phyloP scores from a whole-genome alignment of 768 basidiomycete species.

The Podaxis sp. region DNA sequence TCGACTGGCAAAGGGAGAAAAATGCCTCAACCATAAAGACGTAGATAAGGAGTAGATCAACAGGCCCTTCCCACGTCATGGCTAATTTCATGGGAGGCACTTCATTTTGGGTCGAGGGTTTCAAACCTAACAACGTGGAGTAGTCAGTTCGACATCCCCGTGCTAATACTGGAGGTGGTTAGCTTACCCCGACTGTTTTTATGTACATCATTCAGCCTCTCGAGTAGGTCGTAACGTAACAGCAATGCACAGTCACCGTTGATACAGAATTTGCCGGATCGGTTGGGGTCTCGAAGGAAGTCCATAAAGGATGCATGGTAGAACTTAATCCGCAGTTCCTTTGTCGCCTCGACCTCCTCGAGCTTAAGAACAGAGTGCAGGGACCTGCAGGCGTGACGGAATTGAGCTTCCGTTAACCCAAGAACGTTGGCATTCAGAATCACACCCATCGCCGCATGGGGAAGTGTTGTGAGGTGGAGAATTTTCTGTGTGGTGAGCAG shows the following conservation, averaged over 20 bases:
- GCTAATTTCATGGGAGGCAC: neutral
- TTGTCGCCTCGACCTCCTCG: neutral
- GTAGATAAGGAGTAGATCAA: neutral
- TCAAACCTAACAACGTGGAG: neutral
- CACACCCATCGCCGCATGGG: neutral
- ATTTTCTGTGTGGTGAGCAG: neutral
- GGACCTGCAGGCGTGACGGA: neutral
- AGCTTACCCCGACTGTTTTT: neutral
- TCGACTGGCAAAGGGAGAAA: neutral
- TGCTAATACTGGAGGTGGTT: neutral
- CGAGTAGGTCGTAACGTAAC: neutral
- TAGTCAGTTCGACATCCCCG: neutral
- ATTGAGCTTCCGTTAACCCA: neutral
- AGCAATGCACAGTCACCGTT: neutral
- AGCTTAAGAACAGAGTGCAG: neutral
- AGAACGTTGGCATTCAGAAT: neutral
- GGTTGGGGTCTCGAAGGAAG: neutral
- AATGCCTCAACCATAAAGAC: neutral
- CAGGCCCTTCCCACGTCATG: neutral
- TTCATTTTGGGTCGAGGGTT: neutral
- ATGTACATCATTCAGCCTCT: neutral
- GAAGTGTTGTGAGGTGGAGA: neutral
- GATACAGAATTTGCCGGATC: neutral
- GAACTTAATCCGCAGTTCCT: neutral
- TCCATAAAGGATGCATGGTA: constrained; percentile 10